phyloP scores from a whole-genome alignment of 768 basidiomycete genomes.

The Lactarius evosmus region DNA sequence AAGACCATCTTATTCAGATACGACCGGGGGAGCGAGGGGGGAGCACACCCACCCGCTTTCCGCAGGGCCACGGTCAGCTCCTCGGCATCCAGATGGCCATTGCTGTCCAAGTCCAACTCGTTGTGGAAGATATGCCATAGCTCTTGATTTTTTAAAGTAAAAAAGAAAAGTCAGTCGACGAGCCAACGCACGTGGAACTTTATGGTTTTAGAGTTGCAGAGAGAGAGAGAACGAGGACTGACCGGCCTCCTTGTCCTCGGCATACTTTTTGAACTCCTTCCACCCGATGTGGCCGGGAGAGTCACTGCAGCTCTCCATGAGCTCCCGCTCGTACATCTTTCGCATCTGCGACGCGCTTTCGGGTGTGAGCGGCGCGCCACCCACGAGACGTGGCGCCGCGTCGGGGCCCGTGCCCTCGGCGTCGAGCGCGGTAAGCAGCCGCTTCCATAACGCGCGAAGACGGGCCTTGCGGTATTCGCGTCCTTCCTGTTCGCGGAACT shows the following conservation, averaged over 20 bases:
- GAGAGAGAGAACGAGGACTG: constrained; percentile 16
- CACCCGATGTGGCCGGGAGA: constrained; percentile 53
- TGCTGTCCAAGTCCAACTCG: constrained; percentile 85
- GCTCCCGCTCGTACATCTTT: constrained; percentile 31
- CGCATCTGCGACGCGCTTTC: constrained; percentile 27
- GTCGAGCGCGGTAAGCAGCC: constrained; percentile 41
- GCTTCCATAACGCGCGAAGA: constrained; percentile 61
- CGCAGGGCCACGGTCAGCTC: constrained; percentile 61
- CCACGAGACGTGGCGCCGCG: constrained; percentile 28
- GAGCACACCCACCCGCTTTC: constrained; percentile 57
- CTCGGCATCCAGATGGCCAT: constrained; percentile 71
- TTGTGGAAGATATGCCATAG: constrained; percentile 90
- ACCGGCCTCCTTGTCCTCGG: constrained; percentile 80
- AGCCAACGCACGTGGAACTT: constrained; percentile 24
- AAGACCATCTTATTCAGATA: neutral
- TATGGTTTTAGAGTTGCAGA: constrained; percentile 3
- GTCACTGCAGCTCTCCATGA: constrained; percentile 37
- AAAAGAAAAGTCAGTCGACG: neutral
- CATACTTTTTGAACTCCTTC: constrained; percentile 72
- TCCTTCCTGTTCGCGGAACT: constrained; percentile 65
- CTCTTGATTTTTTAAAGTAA: no score
- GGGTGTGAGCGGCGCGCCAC: constrained; percentile 11
- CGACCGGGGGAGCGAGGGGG: neutral
- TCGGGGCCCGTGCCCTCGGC: constrained; percentile 31
- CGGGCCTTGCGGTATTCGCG: constrained; percentile 56